These are phyloP conservation scores for Arthrobotrys sinensis DNA, from an alignment of 2,329 filamentous ascomycete genomes.

Conservation along the genomic window DNA sequence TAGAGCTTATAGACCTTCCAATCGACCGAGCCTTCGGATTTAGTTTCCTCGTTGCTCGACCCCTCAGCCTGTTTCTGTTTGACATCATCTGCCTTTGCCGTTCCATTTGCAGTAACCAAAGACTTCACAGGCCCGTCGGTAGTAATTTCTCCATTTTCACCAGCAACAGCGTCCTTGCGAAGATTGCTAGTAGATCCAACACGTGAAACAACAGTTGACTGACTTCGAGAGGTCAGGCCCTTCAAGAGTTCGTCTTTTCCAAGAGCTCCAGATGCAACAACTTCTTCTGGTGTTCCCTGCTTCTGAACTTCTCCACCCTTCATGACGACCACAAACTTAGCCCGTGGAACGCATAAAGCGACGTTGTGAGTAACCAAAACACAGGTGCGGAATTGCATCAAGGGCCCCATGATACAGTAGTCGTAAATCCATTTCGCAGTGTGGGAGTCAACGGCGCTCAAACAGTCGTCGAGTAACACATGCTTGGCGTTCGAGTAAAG, in stretches of 20 bases:
- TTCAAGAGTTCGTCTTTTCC: constrained; percentile 77
- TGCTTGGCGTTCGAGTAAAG: constrained; percentile 96
- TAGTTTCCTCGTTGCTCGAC: constrained; percentile 77
- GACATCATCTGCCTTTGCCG: constrained; percentile 68
- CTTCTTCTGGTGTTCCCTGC: constrained; percentile 82
- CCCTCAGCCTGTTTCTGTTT: constrained; percentile 69
- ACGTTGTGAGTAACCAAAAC: constrained; percentile 97
- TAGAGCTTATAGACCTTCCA: constrained; percentile 89
- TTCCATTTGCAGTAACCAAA: constrained; percentile 57
- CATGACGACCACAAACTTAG: constrained; percentile 85
- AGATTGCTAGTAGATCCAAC: constrained; percentile 66
- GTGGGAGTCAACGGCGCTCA: constrained; percentile 97
- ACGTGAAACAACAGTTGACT: constrained; percentile 79
- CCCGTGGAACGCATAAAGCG: constrained; percentile 84
- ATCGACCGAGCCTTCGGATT: constrained; percentile 88
- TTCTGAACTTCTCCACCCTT: constrained; percentile 85
- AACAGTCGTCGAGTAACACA: constrained; percentile 91
- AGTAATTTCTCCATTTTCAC: constrained; percentile 33
- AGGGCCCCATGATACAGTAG: constrained; percentile 87
- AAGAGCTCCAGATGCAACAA: constrained; percentile 89
- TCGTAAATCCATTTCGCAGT: constrained; percentile 98
- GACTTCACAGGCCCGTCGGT: constrained; percentile 48
- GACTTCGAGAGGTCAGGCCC: constrained; percentile 74
- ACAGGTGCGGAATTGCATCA: constrained; percentile 92
- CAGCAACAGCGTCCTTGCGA: constrained; percentile 26